A percentile compares a stretch with the other conserved stretches of the same genome.
phyloP scores from a whole-genome alignment of 345 rosid species.

The Streptanthus diversifolius region DNA sequence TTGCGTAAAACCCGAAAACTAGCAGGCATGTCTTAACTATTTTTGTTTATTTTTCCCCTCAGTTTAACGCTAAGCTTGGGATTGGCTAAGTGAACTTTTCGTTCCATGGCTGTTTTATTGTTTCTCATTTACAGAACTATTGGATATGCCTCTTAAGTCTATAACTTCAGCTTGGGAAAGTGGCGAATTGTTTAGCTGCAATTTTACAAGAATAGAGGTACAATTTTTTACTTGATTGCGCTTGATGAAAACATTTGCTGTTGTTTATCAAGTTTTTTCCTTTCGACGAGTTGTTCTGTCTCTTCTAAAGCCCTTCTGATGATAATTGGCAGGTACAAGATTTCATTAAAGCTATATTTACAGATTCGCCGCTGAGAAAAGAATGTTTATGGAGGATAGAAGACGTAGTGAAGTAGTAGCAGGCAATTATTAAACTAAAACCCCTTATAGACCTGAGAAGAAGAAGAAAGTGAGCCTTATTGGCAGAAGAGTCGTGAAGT shows the following conservation, averaged over 20 bases:
- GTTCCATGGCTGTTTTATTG: neutral
- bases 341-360: slow-evolving; percentile 77
- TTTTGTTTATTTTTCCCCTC: neutral
- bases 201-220: slow-evolving; percentile 83
- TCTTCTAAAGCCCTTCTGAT: neutral
- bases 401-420: slow-evolving; percentile 25
- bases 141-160: slow-evolving; percentile 89
- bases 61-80: slow-evolving; percentile 8
- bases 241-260: neutral
- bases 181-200: slow-evolving; percentile 64
- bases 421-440: slow-evolving; percentile 4
- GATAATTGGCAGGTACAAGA: slow-evolving; percentile 57
- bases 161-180: slow-evolving; percentile 82
- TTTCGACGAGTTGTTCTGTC: neutral
- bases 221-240: neutral
- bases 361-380: slow-evolving; percentile 83
- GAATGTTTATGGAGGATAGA: slow-evolving; percentile 89
- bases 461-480: slow-evolving; percentile 3
- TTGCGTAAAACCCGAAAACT: slow-evolving; percentile 73
- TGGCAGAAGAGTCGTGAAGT: neutral
- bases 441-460: neutral
- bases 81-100: neutral
- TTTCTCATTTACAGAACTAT: slow-evolving; percentile 47
- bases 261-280: neutral
- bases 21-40: slow-evolving; percentile 53